phyloP scores from a whole-genome alignment of 371 early-diverging fungal species.

The Neoconidiobolus thromboides region DNA sequence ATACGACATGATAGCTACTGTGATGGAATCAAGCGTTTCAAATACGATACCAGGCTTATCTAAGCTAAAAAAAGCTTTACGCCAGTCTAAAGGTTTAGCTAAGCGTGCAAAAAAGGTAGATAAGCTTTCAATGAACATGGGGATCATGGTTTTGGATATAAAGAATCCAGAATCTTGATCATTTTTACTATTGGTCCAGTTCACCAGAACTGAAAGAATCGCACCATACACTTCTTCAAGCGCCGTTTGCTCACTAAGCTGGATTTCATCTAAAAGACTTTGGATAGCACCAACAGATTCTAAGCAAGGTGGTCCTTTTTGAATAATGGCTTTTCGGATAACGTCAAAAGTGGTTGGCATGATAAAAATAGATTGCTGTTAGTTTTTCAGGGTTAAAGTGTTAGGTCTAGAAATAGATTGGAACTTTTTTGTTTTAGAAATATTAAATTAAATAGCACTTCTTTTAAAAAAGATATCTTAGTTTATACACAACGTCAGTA shows the following conservation, averaged over 20 bases:
- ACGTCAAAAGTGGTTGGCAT: not conserved
- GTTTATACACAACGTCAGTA: too few relatives aligned
- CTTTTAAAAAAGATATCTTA: too few relatives aligned
- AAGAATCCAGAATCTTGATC: not conserved
- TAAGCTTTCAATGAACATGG: not conserved
- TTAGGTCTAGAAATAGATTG: too few relatives aligned
- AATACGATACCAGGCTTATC: not conserved
- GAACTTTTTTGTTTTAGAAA: too few relatives aligned
- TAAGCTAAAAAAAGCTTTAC: not conserved
- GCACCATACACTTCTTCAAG: not conserved
- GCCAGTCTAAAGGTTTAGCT: not conserved
- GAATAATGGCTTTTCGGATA: not conserved
- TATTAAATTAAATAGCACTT: too few relatives aligned
- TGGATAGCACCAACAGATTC: not conserved
- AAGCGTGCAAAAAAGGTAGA: not conserved
- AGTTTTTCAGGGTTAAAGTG: too few relatives aligned
- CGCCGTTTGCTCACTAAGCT: not conserved
- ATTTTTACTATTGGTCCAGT: not conserved
- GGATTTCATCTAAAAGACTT: not conserved
- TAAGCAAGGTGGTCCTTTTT: not conserved
- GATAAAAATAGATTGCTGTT: too few relatives aligned
- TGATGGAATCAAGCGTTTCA: not conserved
- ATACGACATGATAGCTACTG: not conserved
- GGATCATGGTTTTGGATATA: not conserved
- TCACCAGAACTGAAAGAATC: not conserved